Conservation (phyloP, 441 rosid genomes). For the Raphanus hybrid region DNA sequence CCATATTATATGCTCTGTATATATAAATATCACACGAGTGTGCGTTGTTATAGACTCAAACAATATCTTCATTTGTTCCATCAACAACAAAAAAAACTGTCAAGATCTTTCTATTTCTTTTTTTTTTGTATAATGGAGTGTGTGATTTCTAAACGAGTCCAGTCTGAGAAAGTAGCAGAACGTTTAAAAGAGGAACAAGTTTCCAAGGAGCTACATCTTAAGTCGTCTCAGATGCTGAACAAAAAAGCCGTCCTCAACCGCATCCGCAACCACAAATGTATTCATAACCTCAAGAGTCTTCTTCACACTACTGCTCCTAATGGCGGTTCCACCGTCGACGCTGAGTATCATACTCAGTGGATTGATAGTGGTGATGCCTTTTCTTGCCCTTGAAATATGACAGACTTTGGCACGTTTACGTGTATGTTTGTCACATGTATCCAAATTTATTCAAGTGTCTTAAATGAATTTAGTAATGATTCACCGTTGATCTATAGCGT, state of each 20-base stretch:
- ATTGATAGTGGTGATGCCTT: constrained; percentile 39
- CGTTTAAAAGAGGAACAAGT: constrained; percentile 36
- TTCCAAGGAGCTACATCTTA: constrained; percentile 39
- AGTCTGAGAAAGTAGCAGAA: constrained; percentile 22
- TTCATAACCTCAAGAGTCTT: constrained; percentile 35
- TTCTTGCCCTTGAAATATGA: constrained; percentile 37
- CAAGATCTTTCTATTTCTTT: not conserved
- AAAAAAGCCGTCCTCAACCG: constrained; percentile 44
- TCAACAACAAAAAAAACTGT: not conserved
- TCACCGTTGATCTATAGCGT: constrained; percentile 9
- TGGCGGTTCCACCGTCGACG: constrained; percentile 31
- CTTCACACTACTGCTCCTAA: constrained; percentile 25
- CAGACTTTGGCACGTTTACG: constrained; percentile 24
- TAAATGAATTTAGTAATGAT: not conserved
- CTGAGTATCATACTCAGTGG: constrained; percentile 31
- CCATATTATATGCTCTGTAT: not conserved
- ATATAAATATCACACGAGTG: constrained; percentile 23
- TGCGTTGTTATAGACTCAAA: constrained; percentile 14
- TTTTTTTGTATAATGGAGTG: constrained; percentile 26
- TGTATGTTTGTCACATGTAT: constrained; percentile 4
- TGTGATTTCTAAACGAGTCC: constrained; percentile 3
- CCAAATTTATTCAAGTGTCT: not conserved
- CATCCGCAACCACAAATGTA: constrained; percentile 41
- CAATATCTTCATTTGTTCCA: constrained; percentile 18
- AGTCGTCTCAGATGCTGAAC: constrained; percentile 38